These are phyloP conservation scores for Talaromyces atroroseus DNA, from an alignment of 2,329 filamentous ascomycete species.

Conservation along the genomic window DNA sequence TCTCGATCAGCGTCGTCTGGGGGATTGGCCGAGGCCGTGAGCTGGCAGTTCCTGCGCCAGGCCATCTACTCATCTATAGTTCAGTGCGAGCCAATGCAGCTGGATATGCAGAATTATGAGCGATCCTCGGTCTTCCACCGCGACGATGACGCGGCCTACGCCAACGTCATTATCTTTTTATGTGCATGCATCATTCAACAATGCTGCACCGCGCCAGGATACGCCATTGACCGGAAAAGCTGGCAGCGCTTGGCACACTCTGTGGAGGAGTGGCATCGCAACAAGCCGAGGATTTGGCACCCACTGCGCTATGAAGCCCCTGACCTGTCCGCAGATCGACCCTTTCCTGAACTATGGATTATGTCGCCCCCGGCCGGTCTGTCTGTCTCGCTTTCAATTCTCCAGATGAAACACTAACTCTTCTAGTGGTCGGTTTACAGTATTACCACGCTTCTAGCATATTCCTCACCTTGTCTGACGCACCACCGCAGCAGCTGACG, in stretches of 20 bases:
- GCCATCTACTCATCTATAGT: constrained; percentile 38
- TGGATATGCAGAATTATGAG: constrained; percentile 36
- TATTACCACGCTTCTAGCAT: constrained; percentile 33
- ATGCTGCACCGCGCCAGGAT: constrained; percentile 20
- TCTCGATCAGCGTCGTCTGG: constrained; percentile 36
- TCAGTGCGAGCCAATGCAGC: constrained; percentile 32
- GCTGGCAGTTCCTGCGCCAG: constrained; percentile 40
- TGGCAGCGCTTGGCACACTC: constrained; percentile 23
- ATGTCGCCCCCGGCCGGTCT: constrained; percentile 30
- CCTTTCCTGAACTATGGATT: constrained; percentile 35
- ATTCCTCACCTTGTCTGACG: constrained; percentile 25
- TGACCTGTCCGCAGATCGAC: constrained; percentile 18
- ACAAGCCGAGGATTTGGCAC: constrained; percentile 28
- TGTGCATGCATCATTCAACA: constrained; percentile 35
- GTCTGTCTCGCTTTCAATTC: constrained; percentile 1
- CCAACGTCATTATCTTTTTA: constrained; percentile 35
- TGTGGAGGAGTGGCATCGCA: constrained; percentile 27
- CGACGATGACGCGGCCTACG: constrained; percentile 34
- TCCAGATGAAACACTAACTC: neutral
- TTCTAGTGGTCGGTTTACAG: constrained; percentile 32
- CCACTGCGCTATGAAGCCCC: constrained; percentile 28
- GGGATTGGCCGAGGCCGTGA: constrained; percentile 36
- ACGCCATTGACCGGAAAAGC: constrained; percentile 18
- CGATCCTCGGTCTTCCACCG: constrained; percentile 33
- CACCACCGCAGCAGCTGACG: constrained; percentile 17